These are phyloP conservation scores for Pyrenula aspistea DNA, from an alignment of 495 filamentous ascomycete genomes.

Conservation along the genomic window DNA sequence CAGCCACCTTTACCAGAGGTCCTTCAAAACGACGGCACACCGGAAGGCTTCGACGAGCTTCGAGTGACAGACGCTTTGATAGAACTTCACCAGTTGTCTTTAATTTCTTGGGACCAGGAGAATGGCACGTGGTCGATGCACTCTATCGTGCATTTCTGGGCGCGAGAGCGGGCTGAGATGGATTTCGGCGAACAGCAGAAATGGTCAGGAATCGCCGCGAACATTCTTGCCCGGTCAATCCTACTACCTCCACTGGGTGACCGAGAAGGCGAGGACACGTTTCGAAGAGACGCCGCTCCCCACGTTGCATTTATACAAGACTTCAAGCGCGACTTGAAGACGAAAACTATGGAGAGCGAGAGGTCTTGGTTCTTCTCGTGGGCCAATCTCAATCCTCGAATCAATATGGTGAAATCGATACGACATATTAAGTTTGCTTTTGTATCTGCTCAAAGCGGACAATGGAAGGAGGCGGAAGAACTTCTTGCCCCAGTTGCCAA, in stretches of 20 bases:
- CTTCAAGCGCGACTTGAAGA: constrained; percentile 6
- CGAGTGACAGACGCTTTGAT: constrained; percentile 14
- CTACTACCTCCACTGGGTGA: constrained; percentile 15
- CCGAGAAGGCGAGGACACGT: constrained; percentile 2
- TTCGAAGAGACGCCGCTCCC: constrained; percentile 13
- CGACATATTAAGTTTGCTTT: constrained; percentile 19
- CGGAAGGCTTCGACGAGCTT: constrained; percentile 3
- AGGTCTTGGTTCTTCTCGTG: constrained; percentile 6
- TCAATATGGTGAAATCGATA: constrained; percentile 1
- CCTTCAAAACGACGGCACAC: constrained; percentile 8
- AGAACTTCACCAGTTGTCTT: constrained; percentile 16
- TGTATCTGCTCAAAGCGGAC: constrained; percentile 19
- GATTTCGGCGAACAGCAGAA: constrained; percentile 19
- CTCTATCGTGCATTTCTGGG: constrained; percentile 26
- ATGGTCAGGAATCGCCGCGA: constrained; percentile 20
- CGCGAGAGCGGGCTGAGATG: constrained; percentile 20
- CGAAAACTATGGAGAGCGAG: constrained; percentile 1
- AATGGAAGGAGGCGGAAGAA: constrained; percentile 13
- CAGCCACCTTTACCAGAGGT: constrained; percentile 9
- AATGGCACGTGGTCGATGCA: constrained; percentile 26
- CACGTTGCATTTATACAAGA: constrained; percentile 11
- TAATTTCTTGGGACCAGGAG: constrained; percentile 15
- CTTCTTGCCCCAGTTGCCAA: constrained; percentile 13
- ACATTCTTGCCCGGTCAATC: constrained; percentile 13
- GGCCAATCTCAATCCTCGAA: constrained; percentile 6